phyloP scores from a whole-genome alignment of 495 filamentous ascomycete species.

The Xylaria palmicola region DNA sequence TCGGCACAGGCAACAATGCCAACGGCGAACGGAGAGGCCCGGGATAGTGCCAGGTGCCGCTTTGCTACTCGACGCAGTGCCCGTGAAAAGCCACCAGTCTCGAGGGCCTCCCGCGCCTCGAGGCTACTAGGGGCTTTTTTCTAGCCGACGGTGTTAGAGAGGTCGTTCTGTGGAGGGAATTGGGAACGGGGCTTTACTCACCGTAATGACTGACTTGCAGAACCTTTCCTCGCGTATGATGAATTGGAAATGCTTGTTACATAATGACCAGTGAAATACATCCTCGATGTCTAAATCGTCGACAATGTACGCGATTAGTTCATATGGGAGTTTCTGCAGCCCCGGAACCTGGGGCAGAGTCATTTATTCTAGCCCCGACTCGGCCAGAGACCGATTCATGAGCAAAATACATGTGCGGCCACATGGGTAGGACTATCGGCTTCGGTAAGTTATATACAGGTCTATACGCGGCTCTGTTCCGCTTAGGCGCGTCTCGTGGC shows the following conservation, averaged over 20 bases:
- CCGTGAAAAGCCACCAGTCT: slow-evolving; percentile 48
- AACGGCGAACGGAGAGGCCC: slow-evolving; percentile 60
- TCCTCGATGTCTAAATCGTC: slow-evolving; percentile 53
- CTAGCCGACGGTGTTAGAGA: slow-evolving; percentile 38
- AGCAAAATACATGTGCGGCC: not conserved
- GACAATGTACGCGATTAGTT: slow-evolving; percentile 62
- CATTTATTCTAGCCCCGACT: slow-evolving; percentile 9
- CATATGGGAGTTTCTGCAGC: slow-evolving; percentile 54
- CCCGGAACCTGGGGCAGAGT: slow-evolving; percentile 15
- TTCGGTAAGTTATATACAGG: no score
- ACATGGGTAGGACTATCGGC: not conserved
- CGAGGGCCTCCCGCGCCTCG: slow-evolving; percentile 55
- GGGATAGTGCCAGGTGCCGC: slow-evolving; percentile 60
- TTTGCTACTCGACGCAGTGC: slow-evolving; percentile 61
- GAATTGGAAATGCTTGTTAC: slow-evolving; percentile 53
- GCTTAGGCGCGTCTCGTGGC: no score
- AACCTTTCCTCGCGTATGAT: slow-evolving; percentile 61
- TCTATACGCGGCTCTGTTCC: no score
- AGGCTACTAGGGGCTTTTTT: slow-evolving; percentile 53
- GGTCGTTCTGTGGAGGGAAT: no score
- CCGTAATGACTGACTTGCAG: slow-evolving; percentile 59
- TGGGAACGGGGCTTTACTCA: slow-evolving; percentile 28
- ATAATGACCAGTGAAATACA: slow-evolving; percentile 46
- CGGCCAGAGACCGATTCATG: slow-evolving; percentile 4
- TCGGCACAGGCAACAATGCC: slow-evolving; percentile 59